A percentile compares a stretch with the other conserved stretches of the same genome.
Evolutionary conservation across 495 filamentous ascomycete genomes (phyloP).

Genomic region (Penicillium cataractarum): DNA sequence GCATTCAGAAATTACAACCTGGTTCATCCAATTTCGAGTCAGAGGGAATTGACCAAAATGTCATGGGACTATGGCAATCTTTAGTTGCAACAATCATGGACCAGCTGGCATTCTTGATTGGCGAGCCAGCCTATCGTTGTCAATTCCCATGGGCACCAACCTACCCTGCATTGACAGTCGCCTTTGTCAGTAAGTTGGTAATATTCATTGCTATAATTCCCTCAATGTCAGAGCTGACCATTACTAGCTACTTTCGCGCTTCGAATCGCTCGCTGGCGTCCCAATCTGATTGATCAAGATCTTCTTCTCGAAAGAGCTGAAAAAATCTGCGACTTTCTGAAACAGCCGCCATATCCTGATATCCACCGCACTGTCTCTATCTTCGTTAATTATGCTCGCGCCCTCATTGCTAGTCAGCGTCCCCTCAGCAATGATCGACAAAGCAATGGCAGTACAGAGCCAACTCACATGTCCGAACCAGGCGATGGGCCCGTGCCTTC

Average conservation of each 20-base stretch:
- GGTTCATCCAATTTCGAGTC: constrained; percentile 25
- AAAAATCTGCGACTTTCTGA: constrained; percentile 44
- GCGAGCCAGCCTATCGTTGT: constrained; percentile 42
- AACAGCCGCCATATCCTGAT: constrained; percentile 47
- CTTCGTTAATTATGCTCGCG: constrained; percentile 47
- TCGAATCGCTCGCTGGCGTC: constrained; percentile 46
- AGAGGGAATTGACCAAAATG: constrained; percentile 31
- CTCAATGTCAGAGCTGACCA: constrained; percentile 1
- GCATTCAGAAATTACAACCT: constrained; percentile 46
- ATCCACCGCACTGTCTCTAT: constrained; percentile 50
- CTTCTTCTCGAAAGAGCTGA: constrained; percentile 42
- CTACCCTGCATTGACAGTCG: constrained; percentile 45
- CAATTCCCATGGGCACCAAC: constrained; percentile 47
- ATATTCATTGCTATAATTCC: not conserved
- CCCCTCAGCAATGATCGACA: constrained; percentile 22
- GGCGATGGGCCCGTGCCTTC: constrained; percentile 19
- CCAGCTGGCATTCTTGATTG: constrained; percentile 41
- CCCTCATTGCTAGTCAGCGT: constrained; percentile 40
- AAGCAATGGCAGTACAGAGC: constrained; percentile 25
- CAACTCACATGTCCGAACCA: constrained; percentile 22
- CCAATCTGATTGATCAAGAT: constrained; percentile 41
- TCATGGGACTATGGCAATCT: constrained; percentile 42
- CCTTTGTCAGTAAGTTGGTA: constrained; percentile 46
- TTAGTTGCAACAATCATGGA: constrained; percentile 44
- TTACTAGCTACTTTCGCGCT: constrained; percentile 45